Evolutionary conservation across 805 yeast genomes (phyloP).

Genomic region (Candida caryicola): DNA sequence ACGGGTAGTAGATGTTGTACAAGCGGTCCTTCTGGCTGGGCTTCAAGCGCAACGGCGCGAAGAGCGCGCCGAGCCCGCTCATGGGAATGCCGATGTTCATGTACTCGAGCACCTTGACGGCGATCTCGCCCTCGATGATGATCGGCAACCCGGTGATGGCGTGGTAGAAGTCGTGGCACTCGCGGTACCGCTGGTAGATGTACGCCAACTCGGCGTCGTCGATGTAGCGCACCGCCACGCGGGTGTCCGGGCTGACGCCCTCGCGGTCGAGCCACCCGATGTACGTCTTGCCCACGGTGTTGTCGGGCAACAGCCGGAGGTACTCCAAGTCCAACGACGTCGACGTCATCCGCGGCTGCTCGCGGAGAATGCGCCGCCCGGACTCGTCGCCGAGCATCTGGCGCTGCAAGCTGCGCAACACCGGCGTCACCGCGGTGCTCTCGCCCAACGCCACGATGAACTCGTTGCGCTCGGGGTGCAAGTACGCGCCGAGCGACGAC

Average conservation of each 20-base stretch:
- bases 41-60: constrained; percentile 79
- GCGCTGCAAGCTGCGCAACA: constrained; percentile 58
- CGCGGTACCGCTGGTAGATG: constrained; percentile 90
- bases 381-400: constrained; percentile 72
- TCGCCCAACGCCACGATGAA: constrained; percentile 86
- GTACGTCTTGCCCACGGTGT: constrained; percentile 78
- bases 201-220: constrained; percentile 89
- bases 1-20: constrained; percentile 72
- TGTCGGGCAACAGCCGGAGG: constrained; percentile 57
- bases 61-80: constrained; percentile 90
- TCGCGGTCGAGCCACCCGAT: constrained; percentile 79
- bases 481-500: constrained; percentile 73
- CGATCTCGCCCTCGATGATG: constrained; percentile 93
- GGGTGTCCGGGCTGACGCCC: constrained; percentile 89
- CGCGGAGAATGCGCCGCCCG: constrained; percentile 76
- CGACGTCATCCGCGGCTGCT: constrained; percentile 80
- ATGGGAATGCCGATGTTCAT: constrained; percentile 91
- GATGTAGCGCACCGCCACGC: constrained; percentile 83
- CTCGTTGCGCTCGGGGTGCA: constrained; percentile 73
- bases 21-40: constrained; percentile 61
- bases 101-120: constrained; percentile 88
- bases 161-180: constrained; percentile 96
- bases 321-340: constrained; percentile 62
- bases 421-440: constrained; percentile 73
- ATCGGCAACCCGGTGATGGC: constrained; percentile 88